Evolutionary conservation across 768 basidiomycete species (phyloP), one percentile per base, ranked within the genome.

Genomic region (Leccinum variicolor): DNA sequence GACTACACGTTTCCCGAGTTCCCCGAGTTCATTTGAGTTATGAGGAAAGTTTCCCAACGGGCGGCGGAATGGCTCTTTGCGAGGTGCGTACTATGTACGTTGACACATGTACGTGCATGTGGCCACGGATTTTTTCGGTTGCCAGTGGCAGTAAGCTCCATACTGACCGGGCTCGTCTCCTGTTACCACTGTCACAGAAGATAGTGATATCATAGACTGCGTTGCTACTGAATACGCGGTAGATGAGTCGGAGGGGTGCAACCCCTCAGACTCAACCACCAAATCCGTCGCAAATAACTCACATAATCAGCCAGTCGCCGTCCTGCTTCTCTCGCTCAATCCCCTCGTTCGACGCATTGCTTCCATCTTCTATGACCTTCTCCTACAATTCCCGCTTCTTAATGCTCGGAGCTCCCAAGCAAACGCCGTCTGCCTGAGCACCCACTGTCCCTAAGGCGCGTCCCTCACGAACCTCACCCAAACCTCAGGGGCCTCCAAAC

Each of bases 391-490:
- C 71, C 15, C 31, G 31, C 31, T 33, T 33, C 31, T 63, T 69
- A 0, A 77, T 53, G 17, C 68, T 55, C 50, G n/a, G 25, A n/a
- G 31, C 43, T 50, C 26, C 64, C 61, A 1, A 71, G 60, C 34
- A 74, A 74, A 58, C 46, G 25, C 25, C 25, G 25, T 19, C 60
- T 10, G n/a, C 10, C n/a, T 19, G 5, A 41, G 41, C 3, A 19
- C 41, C 2, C 19, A 19, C 19, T 6, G 48, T 2, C 74, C 73
- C 2, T 69, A 68, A 3, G 74, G 75, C 1, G 75, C 72, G n/a
- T 73, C 74, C 54, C 69, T 59, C 25, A 75, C 41, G n/a, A 58
- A 62, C 29, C 74, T 58, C 31, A 71, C 39, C 55, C 71, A 63
- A 19, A 66, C 43, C 3, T 67, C 63, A 31, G 10, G 10, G 41